phyloP scores from a whole-genome alignment of 2,329 filamentous ascomycete genomes.

The Pseudocercospora fuligena region DNA sequence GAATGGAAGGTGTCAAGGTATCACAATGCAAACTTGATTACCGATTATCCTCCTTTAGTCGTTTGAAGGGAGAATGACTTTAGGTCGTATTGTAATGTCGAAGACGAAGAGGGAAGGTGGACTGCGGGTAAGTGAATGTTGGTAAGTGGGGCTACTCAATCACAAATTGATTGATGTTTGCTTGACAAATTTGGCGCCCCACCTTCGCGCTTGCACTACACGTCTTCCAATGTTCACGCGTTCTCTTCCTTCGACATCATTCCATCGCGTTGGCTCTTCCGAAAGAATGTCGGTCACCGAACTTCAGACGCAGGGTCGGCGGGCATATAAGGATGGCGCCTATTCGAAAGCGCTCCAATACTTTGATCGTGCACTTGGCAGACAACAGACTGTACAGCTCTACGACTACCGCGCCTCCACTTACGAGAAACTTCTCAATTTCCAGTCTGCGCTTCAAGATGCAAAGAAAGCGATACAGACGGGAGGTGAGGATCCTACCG shows the following conservation, averaged over 20 bases:
- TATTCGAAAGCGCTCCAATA: conserved; percentile 49
- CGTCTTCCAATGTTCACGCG: background rate
- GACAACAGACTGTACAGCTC: conserved; percentile 43
- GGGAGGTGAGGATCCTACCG: conserved; percentile 57
- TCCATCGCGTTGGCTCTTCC: background rate
- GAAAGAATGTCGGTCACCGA: conserved; percentile 16
- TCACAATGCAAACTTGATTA: no score
- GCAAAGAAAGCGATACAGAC: conserved; percentile 61
- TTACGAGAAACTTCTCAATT: conserved; percentile 57
- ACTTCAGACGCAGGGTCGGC: conserved; percentile 17
- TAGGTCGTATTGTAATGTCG: background rate
- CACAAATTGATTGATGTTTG: background rate
- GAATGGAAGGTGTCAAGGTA: background rate
- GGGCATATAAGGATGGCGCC: conserved; percentile 50
- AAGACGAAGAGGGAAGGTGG: background rate
- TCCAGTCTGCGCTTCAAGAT: conserved; percentile 59
- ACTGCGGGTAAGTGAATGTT: background rate
- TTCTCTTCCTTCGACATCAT: background rate
- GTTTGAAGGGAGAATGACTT: background rate
- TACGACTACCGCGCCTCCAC: conserved; percentile 62
- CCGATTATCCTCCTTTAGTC: no score
- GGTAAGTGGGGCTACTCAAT: background rate
- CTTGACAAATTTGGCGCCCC: background rate
- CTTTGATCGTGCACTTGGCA: conserved; percentile 39
- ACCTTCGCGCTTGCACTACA: background rate